Percentiles rank a stretch among this genome's conserved stretches.
phyloP scores from a whole-genome alignment of 2,329 filamentous ascomycete genomes.

The Colletotrichum incanum region DNA sequence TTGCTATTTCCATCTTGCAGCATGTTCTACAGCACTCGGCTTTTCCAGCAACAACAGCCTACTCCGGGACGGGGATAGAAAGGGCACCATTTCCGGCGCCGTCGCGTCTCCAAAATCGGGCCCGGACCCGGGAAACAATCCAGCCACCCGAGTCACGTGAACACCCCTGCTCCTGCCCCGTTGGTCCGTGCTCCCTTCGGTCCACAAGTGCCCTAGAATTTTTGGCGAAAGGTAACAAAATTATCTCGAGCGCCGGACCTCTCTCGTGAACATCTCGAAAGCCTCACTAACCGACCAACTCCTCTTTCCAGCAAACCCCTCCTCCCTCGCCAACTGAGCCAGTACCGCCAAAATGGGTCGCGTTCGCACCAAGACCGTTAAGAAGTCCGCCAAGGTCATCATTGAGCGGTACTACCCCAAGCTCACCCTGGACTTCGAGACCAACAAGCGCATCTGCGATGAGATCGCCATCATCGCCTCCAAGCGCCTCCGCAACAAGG shows the following conservation, averaged over 20 bases:
- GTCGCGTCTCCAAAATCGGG: background rate
- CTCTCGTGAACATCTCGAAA: conserved; percentile 64
- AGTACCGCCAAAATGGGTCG: conserved; percentile 78
- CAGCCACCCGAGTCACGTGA: background rate
- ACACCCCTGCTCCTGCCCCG: background rate
- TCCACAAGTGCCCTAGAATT: conserved; percentile 34
- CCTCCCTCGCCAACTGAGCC: conserved; percentile 48
- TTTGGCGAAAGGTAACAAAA: conserved; percentile 16
- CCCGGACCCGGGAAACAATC: too few species aligned
- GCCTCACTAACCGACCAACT: conserved; percentile 58
- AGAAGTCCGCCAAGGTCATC: conserved; percentile 97
- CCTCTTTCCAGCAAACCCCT: conserved; percentile 46
- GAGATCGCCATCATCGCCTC: conserved; percentile 99
- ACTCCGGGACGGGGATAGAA: background rate
- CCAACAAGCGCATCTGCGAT: conserved; percentile 99
- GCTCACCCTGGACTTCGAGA: conserved; percentile 99
- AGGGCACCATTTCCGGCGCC: background rate
- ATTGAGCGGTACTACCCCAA: conserved; percentile 99
- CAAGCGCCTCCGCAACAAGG: conserved; percentile 99
- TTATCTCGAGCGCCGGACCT: conserved; percentile 7
- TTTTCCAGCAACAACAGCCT: background rate
- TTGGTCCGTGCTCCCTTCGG: conserved; percentile 20
- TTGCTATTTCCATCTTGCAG: background rate
- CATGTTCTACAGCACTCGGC: background rate
- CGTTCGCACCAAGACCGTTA: conserved; percentile 80